Base-by-base conservation (phyloP, 768 basidiomycete genomes). In the Clitopilus passeckerianus region DNA sequence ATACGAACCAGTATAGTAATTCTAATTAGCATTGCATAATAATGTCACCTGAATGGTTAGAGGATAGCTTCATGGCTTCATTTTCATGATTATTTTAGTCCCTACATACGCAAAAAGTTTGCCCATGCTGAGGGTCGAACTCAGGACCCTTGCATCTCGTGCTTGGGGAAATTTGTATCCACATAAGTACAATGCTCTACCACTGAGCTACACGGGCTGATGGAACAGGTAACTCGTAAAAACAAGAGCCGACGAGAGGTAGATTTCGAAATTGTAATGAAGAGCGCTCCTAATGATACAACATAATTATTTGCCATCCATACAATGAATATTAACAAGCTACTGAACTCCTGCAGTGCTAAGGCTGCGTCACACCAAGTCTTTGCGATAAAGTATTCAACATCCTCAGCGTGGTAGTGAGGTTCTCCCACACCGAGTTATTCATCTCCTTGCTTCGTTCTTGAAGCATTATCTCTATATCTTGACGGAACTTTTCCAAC, bases 151-250 rank as follows among this genome's bases (percentile, higher is more conserved):
- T 79, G 79, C 79, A 80, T 80, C 61, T 60, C 68, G 61, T 64
- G 64, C 71, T 59, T 57, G 67, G 69, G 70, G 53, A 59, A 63
- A 61, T 35, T 52, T 65, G 54, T 77, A 79, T 68, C 79, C 79
- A 71, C 79, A 80, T 80, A 80, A 80, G 79, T 80, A 80, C 79
- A 79, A 80, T 79, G 79, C 79, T 80, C 79, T 80, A 80, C 79
- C 79, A 68, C 78, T 80, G 78, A 80, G 79, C 79, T 80, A 80
- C 74, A 76, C 78, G 78, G 77, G 79, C 79, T 71, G 34, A 15
- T 9, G 37, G 34, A 20, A 23, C 5, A 9, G 3, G 15, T 18
- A 5, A 20, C 34, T 9, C 0, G 1, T 15, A 41, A 41, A 1
- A 55, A 55, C 54, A 37, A 34, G 37, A 14, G 5, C 37, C 37